Percentiles rank a stretch among this genome's conserved stretches.
Conservation (phyloP, 2,329 filamentous ascomycete genomes). For the Fonsecaea multimorphosa region DNA sequence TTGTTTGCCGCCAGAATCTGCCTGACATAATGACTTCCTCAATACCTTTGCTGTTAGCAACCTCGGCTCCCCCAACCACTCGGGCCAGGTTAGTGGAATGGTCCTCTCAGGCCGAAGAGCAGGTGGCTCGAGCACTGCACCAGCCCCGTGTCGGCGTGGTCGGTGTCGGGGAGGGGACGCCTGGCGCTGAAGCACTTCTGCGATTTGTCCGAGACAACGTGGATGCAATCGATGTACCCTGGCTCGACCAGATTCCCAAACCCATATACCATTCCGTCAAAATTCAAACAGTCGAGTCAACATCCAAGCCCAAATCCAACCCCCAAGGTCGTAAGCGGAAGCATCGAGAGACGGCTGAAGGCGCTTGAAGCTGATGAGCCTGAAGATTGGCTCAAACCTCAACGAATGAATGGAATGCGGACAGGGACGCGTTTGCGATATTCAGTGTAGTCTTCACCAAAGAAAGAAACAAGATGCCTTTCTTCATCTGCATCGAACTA, state of each 20-base stretch:
- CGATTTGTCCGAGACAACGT: slow-evolving; percentile 27
- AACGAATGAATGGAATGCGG: slow-evolving; percentile 77
- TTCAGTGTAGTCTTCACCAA: slow-evolving; percentile 77
- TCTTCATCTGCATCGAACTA: slow-evolving; percentile 69
- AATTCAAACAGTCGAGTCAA: slow-evolving; percentile 23
- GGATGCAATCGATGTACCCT: slow-evolving; percentile 28
- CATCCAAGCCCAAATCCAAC: slow-evolving; percentile 10
- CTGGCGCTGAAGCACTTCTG: slow-evolving; percentile 23
- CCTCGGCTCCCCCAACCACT: slow-evolving; percentile 24
- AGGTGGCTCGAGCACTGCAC: slow-evolving; percentile 30
- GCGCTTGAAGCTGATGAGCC: background rate
- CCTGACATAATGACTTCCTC: slow-evolving; percentile 35
- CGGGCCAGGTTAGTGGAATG: slow-evolving; percentile 29
- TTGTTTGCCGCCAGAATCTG: slow-evolving; percentile 32
- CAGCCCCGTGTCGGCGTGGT: slow-evolving; percentile 36
- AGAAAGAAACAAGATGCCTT: slow-evolving; percentile 76
- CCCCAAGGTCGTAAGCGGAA: slow-evolving; percentile 22
- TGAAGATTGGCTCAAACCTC: slow-evolving; percentile 17
- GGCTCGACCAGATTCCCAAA: slow-evolving; percentile 27
- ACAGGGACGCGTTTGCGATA: slow-evolving; percentile 76
- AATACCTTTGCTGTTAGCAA: slow-evolving; percentile 31
- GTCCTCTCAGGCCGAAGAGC: slow-evolving; percentile 30
- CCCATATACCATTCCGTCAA: slow-evolving; percentile 31
- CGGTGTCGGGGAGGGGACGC: slow-evolving; percentile 26
- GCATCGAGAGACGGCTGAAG: slow-evolving; percentile 15